Conservation (phyloP, 805 yeast species). For the Metschnikowia shivogae region DNA sequence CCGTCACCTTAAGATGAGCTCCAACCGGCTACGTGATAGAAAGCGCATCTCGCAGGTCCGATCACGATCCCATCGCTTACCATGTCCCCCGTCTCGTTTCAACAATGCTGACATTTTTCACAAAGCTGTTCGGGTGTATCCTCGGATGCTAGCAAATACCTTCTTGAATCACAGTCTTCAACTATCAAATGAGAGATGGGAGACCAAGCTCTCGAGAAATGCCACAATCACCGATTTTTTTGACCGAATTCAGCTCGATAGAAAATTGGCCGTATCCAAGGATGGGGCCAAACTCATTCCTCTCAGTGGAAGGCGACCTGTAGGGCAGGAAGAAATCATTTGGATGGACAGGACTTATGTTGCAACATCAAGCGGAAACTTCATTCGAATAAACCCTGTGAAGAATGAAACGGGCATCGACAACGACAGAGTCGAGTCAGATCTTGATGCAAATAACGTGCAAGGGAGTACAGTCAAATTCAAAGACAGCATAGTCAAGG, state of each 20-base stretch:
- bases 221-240: conserved; percentile 37
- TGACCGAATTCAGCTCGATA: conserved; percentile 40
- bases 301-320: conserved; percentile 22
- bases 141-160: not conserved
- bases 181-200: conserved; percentile 8
- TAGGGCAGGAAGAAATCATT: conserved; percentile 14
- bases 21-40: not conserved
- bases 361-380: conserved; percentile 8
- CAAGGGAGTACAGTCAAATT: not conserved
- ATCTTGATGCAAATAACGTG: conserved; percentile 15
- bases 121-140: not conserved
- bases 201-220: conserved; percentile 22
- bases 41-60: not conserved
- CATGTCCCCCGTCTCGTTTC: not conserved
- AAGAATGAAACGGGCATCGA: too few relatives aligned
- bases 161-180: not conserved
- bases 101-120: not conserved
- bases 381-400: not conserved
- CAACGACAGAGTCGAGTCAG: too few relatives aligned
- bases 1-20: not conserved
- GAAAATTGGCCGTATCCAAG: conserved; percentile 9
- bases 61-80: not conserved
- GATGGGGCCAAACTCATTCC: conserved; percentile 29
- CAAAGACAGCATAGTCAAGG: too few relatives aligned
- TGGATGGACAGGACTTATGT: conserved; percentile 27